These are phyloP conservation scores for Botrytis porri DNA, from an alignment of 2,329 filamentous ascomycete genomes.

Conservation along the genomic window DNA sequence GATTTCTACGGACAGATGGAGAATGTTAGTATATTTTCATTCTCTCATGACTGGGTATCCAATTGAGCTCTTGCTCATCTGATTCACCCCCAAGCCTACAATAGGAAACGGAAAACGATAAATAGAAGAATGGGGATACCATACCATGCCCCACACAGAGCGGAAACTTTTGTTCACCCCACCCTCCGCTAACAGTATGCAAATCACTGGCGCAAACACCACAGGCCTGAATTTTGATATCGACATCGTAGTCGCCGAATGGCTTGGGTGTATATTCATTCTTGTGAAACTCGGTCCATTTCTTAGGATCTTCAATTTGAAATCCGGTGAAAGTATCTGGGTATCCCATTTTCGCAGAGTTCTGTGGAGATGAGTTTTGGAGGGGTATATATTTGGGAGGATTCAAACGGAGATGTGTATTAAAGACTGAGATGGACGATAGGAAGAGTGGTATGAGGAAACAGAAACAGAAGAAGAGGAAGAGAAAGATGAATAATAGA, in stretches of 20 bases:
- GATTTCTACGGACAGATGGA: slow-evolving; percentile 50
- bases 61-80: not conserved
- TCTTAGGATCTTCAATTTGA: slow-evolving; percentile 46
- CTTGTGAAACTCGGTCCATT: slow-evolving; percentile 38
- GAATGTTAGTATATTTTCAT: not conserved
- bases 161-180: slow-evolving; percentile 50
- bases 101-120: not conserved
- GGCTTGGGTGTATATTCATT: slow-evolving; percentile 74
- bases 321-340: slow-evolving; percentile 61
- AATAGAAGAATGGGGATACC: not conserved
- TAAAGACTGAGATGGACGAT: not conserved
- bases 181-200: slow-evolving; percentile 63
- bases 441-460: not conserved
- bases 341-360: slow-evolving; percentile 39
- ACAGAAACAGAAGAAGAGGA: not conserved
- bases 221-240: slow-evolving; percentile 81
- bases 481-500: not conserved
- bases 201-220: slow-evolving; percentile 73
- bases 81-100: not conserved
- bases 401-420: not conserved
- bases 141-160: slow-evolving; percentile 51
- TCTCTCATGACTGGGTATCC: not conserved
- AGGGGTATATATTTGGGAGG: not conserved
- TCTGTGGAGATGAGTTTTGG: not conserved
- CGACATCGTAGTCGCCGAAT: slow-evolving; percentile 82